Base-by-base conservation (phyloP, 2,329 filamentous ascomycete species). In the Aspergillus ustus region DNA sequence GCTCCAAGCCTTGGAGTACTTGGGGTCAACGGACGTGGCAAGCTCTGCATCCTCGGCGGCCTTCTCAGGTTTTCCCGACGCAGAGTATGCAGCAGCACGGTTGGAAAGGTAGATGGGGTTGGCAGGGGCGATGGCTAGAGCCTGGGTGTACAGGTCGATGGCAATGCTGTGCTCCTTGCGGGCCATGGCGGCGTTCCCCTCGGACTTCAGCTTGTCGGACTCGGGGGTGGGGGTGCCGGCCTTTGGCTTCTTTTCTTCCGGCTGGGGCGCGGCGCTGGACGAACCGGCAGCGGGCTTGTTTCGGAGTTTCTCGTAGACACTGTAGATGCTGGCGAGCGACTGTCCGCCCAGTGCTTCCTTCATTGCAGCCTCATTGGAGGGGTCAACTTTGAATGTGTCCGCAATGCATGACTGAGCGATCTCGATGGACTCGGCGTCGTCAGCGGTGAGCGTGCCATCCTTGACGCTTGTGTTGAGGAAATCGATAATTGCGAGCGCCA, bases 91-190 rank as follows among this genome's bases (percentile, higher is more conserved):
- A 51, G 95, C 95, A 11, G 95, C 95, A 68, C 95, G 92, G 87
- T 99, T 99, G 66, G 92, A 97, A 45, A 99, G 90, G 84, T 95
- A 99, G 79, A 99, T 95, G 44, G 93, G 91, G 81, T 99, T 98
- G 67, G 87, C 83, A 1, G 95, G 92, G 69, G 91, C 81, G 57
- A 97, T 83, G 59, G 87, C 84, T 28, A 99, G 87, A 4, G 95
- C 95, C 78, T 94, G 85, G 28, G 91, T 92, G 84, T 99, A 99
- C 68, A 91, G 83, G 70, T 92, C 88, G 75, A 98, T 92, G 64
- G 95, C 95, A 46, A 82, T 73, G 50, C 83, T 72, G 82, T 97
- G 97, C 79, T 98, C 92, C 82, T 97, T 97, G 77, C 90, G 87
- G 61, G 92, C 90, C 93, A 99, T 98, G 63, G 94, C 92, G 57